Evolutionary conservation across 192 early-diverging fungal genomes (phyloP).

Genomic region (Entomortierella parvispora): DNA sequence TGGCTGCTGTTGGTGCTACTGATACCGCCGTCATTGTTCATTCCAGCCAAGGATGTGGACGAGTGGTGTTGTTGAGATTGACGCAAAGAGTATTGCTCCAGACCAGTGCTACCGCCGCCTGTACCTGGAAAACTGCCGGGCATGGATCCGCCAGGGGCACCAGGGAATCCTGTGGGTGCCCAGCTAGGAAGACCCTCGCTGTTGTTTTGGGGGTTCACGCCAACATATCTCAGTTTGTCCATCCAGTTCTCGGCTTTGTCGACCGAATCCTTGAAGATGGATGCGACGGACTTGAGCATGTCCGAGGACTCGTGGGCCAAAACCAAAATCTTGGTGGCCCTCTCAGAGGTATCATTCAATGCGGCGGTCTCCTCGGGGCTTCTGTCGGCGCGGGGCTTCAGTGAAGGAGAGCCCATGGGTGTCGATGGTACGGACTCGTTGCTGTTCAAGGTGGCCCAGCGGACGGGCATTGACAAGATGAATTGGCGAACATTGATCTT

Average conservation of each 20-base stretch:
- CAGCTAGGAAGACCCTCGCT: slow-evolving; percentile 49
- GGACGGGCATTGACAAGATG: slow-evolving; percentile 82
- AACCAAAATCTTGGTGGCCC: slow-evolving; percentile 70
- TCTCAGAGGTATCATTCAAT: slow-evolving; percentile 55
- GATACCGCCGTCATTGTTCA: too few relatives aligned
- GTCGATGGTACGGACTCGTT: slow-evolving; percentile 55
- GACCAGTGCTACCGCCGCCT: slow-evolving; percentile 6
- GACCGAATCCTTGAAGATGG: slow-evolving; percentile 76
- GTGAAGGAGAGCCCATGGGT: slow-evolving; percentile 52
- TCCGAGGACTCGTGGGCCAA: slow-evolving; percentile 76
- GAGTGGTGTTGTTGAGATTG: slow-evolving; percentile 20
- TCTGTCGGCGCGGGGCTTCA: slow-evolving; percentile 40
- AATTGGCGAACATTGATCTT: slow-evolving; percentile 82
- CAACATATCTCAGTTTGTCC: slow-evolving; percentile 56
- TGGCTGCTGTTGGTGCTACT: slow-evolving; percentile 9
- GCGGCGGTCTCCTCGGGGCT: slow-evolving; percentile 35
- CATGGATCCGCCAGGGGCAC: slow-evolving; percentile 23
- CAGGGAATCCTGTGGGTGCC: slow-evolving; percentile 51
- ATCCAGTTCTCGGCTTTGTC: slow-evolving; percentile 73
- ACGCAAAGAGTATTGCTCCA: slow-evolving; percentile 49
- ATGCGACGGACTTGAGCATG: slow-evolving; percentile 72
- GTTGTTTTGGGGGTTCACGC: slow-evolving; percentile 45
- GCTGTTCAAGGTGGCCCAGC: slow-evolving; percentile 71
- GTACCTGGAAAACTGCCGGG: slow-evolving; percentile 44
- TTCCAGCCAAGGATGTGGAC: neutral